These are phyloP conservation scores for Collybia sp. DNA, from an alignment of 768 basidiomycete genomes.

Conservation along the genomic window DNA sequence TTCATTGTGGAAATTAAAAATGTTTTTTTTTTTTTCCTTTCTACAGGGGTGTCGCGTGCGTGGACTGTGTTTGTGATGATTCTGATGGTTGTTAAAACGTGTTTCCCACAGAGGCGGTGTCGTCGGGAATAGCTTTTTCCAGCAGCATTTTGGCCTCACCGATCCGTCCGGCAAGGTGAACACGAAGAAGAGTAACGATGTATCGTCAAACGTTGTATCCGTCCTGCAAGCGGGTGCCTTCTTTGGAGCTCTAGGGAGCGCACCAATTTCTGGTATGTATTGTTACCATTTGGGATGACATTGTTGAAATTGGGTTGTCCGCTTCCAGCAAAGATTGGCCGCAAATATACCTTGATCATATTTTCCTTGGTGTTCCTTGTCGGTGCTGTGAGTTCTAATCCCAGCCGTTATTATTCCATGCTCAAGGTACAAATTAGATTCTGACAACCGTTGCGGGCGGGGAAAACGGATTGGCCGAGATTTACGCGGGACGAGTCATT, in stretches of 20 bases:
- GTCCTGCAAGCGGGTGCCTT: constrained; percentile 86
- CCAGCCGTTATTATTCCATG: not conserved
- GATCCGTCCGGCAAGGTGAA: constrained; percentile 38
- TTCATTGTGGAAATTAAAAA: not conserved
- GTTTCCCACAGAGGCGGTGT: constrained; percentile 55
- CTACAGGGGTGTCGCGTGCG: constrained; percentile 1
- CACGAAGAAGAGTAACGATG: constrained; percentile 31
- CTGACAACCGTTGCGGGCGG: constrained; percentile 63
- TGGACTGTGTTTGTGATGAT: not conserved
- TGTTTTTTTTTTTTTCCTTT: constrained; percentile 13
- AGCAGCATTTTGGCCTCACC: constrained; percentile 54
- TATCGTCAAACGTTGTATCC: constrained; percentile 84
- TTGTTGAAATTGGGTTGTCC: not conserved
- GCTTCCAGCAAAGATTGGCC: constrained; percentile 53
- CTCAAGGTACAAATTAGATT: constrained; percentile 33
- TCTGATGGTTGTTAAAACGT: no score
- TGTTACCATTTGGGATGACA: not conserved
- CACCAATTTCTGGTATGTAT: constrained; percentile 59
- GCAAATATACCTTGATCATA: constrained; percentile 55
- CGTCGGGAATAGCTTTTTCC: constrained; percentile 58
- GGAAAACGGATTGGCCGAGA: constrained; percentile 53
- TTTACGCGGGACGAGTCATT: constrained; percentile 79
- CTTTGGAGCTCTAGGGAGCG: constrained; percentile 78
- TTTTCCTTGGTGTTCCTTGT: constrained; percentile 63
- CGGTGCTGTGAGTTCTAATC: constrained; percentile 53